Evolutionary conservation across 805 yeast species (phyloP), one percentile per base, ranked within the genome.

Genomic region (Kodamaea restingae): DNA sequence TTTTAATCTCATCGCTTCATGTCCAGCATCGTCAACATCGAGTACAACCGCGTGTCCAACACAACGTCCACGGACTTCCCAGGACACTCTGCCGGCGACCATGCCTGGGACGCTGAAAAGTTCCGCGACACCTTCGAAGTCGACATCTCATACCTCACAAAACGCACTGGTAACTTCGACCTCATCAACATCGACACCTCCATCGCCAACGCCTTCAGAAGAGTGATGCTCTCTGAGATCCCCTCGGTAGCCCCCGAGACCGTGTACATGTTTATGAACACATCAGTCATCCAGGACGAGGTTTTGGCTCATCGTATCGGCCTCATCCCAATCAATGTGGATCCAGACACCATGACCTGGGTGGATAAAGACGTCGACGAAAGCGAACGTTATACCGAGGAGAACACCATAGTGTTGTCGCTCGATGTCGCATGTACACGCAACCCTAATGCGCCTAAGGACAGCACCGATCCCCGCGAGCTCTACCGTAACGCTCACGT

Each of bases 261-360:
- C 46, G 88, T 93, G 12, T 88, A 82, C 58, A 76, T 93, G 43
- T 84, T 84, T 69, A 91, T 88, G 73, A 93, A 93, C 64, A 93
- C 98, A 1, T 87, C 96, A 1, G 96, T 93, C 35, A 87, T 93
- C 47, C 97, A 90, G 62, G 98, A 93, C 61, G 98, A 93, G 67
- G 96, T 93, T 14, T 75, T 93, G 48, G 91, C 98, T 4, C 96
- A 88, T 58, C 80, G 98, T 70, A 81, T 93, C 46, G 98, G 98
- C 35, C 73, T 93, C 48, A 74, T 91, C 36, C 98, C 98, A 24
- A 71, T 93, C 51, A 84, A 82, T 49, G 84, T 88, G 33, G 95
- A 88, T 60, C 98, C 98, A 10, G 98, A 93, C 65, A 61, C 72
- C 58, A 68, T 93, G 48, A 75, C 79, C 9, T 91, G 97, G 96